phyloP scores from a whole-genome alignment of 768 basidiomycete genomes.

The Lyophyllum decastes region DNA sequence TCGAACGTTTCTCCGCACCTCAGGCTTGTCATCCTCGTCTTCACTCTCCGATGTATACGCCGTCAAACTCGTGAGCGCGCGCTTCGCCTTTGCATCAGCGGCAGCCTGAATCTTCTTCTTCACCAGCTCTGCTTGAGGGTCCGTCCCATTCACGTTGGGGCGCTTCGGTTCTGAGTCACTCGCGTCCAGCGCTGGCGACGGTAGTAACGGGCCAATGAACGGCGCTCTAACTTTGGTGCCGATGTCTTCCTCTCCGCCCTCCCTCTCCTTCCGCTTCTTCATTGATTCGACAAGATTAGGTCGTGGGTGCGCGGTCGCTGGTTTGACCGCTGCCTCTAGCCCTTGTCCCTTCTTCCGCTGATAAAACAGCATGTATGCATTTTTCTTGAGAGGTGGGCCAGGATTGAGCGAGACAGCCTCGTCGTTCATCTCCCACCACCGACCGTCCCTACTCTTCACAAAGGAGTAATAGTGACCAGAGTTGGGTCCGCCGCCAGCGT shows the following conservation, averaged over 20 bases:
- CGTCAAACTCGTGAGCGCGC: slow-evolving; percentile 21
- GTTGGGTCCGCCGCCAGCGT: slow-evolving; percentile 90
- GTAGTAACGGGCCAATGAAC: slow-evolving; percentile 70
- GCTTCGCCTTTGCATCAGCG: slow-evolving; percentile 29
- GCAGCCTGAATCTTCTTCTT: slow-evolving; percentile 55
- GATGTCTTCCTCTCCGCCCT: slow-evolving; percentile 46
- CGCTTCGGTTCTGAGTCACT: slow-evolving; percentile 24
- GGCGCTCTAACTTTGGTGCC: slow-evolving; percentile 49
- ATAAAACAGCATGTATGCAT: slow-evolving; percentile 94
- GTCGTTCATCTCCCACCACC: slow-evolving; percentile 96
- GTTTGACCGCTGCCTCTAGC: slow-evolving; percentile 61
- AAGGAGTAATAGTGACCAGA: slow-evolving; percentile 95
- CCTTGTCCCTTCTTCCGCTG: slow-evolving; percentile 77
- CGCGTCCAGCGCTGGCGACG: slow-evolving; percentile 39
- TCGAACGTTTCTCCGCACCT: slow-evolving; percentile 18
- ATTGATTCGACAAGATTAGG: slow-evolving; percentile 47
- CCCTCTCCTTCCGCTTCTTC: slow-evolving; percentile 47
- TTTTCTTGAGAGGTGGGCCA: slow-evolving; percentile 61
- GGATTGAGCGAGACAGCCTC: slow-evolving; percentile 57
- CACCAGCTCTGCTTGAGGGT: slow-evolving; percentile 55
- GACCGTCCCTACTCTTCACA: slow-evolving; percentile 66
- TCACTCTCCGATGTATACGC: slow-evolving; percentile 32
- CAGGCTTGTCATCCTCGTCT: slow-evolving; percentile 16
- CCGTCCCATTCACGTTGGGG: slow-evolving; percentile 25
- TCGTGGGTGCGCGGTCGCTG: slow-evolving; percentile 27